phyloP scores from a whole-genome alignment of 345 rosid species.

The Dipteronia sinensis region DNA sequence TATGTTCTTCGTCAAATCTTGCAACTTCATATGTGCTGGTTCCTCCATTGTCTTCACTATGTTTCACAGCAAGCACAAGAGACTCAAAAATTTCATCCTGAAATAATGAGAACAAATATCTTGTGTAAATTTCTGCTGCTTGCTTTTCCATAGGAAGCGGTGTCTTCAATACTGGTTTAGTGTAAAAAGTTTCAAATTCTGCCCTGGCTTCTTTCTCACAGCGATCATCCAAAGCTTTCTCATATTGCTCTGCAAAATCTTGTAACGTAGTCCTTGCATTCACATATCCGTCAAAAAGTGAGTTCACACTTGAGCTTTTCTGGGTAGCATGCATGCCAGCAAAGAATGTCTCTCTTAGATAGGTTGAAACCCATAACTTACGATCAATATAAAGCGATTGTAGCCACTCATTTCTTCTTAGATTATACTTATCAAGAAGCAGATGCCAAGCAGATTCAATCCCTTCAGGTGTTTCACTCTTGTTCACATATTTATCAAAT shows the following conservation, averaged over 20 bases:
- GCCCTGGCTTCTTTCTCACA: constrained; percentile 27
- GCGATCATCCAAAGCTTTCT: constrained; percentile 32
- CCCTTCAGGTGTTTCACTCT: constrained; percentile 30
- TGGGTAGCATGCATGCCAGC: constrained; percentile 31
- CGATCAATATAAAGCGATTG: constrained; percentile 35
- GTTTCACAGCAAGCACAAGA: constrained; percentile 32
- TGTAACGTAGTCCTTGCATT: constrained; percentile 31
- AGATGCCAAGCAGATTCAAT: constrained; percentile 40
- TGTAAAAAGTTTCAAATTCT: constrained; percentile 33
- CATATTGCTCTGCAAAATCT: constrained; percentile 35
- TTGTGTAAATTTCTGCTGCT: constrained; percentile 33
- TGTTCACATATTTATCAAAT: constrained; percentile 30
- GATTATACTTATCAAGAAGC: constrained; percentile 37
- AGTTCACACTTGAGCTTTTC: constrained; percentile 31
- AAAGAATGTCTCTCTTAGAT: constrained; percentile 33
- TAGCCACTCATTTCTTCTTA: constrained; percentile 36
- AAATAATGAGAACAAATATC: constrained; percentile 27
- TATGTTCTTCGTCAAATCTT: constrained; percentile 35
- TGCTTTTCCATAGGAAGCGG: constrained; percentile 44
- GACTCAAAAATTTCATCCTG: constrained; percentile 41
- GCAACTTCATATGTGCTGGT: constrained; percentile 26
- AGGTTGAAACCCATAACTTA: constrained; percentile 31
- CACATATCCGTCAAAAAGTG: constrained; percentile 42
- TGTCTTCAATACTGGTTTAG: constrained; percentile 31
- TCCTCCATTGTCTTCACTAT: constrained; percentile 17